These are phyloP conservation scores for Lunasporangiospora selenospora DNA, from an alignment of 192 early-diverging fungal genomes.

Conservation along the genomic window DNA sequence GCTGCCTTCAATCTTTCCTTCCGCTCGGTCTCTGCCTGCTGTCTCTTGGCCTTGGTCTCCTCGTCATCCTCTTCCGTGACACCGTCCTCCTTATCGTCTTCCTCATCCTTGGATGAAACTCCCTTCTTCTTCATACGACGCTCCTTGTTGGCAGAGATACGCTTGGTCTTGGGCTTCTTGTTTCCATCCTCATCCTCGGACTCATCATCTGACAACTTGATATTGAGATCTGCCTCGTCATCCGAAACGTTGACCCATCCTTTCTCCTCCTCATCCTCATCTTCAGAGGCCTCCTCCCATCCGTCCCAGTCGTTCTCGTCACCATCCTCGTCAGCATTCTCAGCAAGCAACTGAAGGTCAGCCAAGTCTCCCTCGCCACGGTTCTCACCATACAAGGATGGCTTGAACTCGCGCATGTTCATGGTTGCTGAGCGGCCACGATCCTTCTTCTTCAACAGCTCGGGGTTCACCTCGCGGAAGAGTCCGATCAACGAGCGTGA, in stretches of 20 bases:
- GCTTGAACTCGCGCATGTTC: constrained; percentile 67
- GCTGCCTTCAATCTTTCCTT: constrained; percentile 54
- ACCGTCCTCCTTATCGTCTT: constrained; percentile 23
- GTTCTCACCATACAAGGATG: constrained; percentile 76
- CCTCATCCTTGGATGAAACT: constrained; percentile 45
- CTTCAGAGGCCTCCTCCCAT: constrained; percentile 53
- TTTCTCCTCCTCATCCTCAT: constrained; percentile 26
- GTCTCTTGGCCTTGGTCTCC: constrained; percentile 48
- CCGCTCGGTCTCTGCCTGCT: constrained; percentile 50
- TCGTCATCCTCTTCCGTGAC: constrained; percentile 50
- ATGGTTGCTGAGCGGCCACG: constrained; percentile 88
- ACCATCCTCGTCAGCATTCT: constrained; percentile 52
- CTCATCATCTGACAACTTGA: constrained; percentile 42
- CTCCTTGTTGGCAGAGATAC: constrained; percentile 49
- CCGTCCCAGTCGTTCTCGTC: constrained; percentile 46
- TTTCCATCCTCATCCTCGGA: constrained; percentile 56
- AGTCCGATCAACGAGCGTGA: constrained; percentile 88
- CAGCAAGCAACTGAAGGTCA: constrained; percentile 80
- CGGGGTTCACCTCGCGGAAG: constrained; percentile 96
- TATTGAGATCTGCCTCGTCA: constrained; percentile 53
- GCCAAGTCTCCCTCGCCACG: constrained; percentile 72
- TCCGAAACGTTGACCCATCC: constrained; percentile 55
- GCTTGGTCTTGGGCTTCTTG: constrained; percentile 49
- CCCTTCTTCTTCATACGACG: constrained; percentile 54
- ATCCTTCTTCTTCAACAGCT: constrained; percentile 91